These are phyloP conservation scores for Ramularia endophylla DNA, from an alignment of 2,329 filamentous ascomycete genomes.

Conservation along the genomic window DNA sequence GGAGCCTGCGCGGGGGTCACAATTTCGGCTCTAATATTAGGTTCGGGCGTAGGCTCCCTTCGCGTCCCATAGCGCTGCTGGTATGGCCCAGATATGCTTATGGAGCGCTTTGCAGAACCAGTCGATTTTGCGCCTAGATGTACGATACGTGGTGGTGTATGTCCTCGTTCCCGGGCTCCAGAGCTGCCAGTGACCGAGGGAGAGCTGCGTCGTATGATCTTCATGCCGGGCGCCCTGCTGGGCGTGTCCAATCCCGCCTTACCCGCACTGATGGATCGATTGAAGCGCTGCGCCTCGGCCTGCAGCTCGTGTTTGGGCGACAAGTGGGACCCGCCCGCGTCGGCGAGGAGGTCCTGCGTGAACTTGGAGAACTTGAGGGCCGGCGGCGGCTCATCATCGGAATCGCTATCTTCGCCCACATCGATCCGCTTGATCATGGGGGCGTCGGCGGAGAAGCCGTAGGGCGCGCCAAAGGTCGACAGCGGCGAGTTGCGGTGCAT, in stretches of 20 bases:
- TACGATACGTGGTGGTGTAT: slow-evolving; percentile 32
- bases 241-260: slow-evolving; percentile 30
- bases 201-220: slow-evolving; percentile 32
- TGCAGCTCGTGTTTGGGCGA: slow-evolving; percentile 42
- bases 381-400: slow-evolving; percentile 83
- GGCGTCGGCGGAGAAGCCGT: slow-evolving; percentile 41
- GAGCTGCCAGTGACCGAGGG: slow-evolving; percentile 20
- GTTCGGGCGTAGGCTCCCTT: slow-evolving; percentile 30
- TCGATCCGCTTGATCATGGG: slow-evolving; percentile 44
- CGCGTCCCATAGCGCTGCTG: slow-evolving; percentile 21
- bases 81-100: slow-evolving; percentile 30
- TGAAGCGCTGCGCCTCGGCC: slow-evolving; percentile 25
- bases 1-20: slow-evolving; percentile 33
- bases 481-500: slow-evolving; percentile 43
- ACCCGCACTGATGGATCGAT: slow-evolving; percentile 22
- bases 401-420: slow-evolving; percentile 74
- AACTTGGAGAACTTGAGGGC: slow-evolving; percentile 92
- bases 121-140: slow-evolving; percentile 26
- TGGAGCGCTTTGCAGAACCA: slow-evolving; percentile 28
- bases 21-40: slow-evolving; percentile 22
- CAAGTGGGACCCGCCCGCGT: slow-evolving; percentile 53
- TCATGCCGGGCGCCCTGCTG: slow-evolving; percentile 31
- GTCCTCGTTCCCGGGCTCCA: slow-evolving; percentile 17
- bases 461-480: slow-evolving; percentile 38
- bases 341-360: slow-evolving; percentile 73